A percentile compares a stretch with the other conserved stretches of the same genome.
phyloP scores from a whole-genome alignment of 106 monocot genomes.

The Dioscorea dumetorum region DNA sequence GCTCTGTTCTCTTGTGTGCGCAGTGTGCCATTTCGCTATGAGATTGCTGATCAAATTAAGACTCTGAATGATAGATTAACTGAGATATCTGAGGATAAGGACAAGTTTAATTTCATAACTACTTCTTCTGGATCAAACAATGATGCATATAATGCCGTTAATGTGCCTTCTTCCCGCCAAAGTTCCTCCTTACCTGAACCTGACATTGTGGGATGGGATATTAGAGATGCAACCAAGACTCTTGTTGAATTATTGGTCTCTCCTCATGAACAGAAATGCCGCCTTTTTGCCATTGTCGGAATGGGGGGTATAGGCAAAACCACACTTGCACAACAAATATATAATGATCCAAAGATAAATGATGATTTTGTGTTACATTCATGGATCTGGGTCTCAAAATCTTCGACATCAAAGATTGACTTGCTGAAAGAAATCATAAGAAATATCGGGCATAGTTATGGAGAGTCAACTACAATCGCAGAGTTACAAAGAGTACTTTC shows the following conservation, averaged over 20 bases:
- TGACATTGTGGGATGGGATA: not conserved
- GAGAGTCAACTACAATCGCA: not conserved
- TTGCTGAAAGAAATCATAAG: conserved; percentile 2
- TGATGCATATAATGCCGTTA: not conserved
- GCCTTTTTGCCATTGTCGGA: conserved; percentile 1
- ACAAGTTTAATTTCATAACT: not conserved
- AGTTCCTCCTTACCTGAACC: not conserved
- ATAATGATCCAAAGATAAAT: not conserved
- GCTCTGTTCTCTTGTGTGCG: not conserved
- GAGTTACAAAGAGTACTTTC: conserved; percentile 9
- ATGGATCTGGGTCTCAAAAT: conserved; percentile 4
- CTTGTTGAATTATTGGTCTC: not conserved
- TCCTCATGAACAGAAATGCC: not conserved
- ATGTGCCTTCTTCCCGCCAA: not conserved
- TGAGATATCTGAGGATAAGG: not conserved
- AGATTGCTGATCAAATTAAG: not conserved
- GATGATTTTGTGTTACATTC: not conserved
- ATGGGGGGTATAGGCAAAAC: conserved; percentile 12
- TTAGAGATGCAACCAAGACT: not conserved
- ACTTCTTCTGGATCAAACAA: too few relatives aligned
- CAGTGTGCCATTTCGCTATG: not conserved
- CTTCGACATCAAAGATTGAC: not conserved
- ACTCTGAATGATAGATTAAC: not conserved
- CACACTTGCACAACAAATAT: conserved; percentile 5
- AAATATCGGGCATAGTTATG: not conserved